phyloP scores from a whole-genome alignment of 164 flowering plant species.

The Echeveria elegans region DNA sequence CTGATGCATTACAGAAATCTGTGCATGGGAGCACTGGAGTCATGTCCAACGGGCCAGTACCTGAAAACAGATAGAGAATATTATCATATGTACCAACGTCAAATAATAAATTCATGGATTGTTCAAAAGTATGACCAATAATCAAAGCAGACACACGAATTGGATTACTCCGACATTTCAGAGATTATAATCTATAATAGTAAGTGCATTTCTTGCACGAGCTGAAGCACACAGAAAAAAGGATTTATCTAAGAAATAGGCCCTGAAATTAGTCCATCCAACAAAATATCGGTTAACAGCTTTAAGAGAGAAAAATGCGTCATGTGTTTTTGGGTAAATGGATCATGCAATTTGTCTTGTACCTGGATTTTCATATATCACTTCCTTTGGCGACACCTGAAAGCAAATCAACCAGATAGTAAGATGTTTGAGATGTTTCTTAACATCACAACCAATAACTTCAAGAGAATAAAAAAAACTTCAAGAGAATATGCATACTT shows the following conservation, averaged over 20 bases:
- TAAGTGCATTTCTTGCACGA: background rate
- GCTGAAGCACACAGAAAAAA: too few relatives aligned
- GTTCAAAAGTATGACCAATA: background rate
- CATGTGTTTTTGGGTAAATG: background rate
- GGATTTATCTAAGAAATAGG: background rate
- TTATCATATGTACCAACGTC: too few relatives aligned
- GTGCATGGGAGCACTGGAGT: conserved; percentile 39
- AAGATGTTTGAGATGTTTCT: background rate
- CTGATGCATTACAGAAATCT: conserved; percentile 50
- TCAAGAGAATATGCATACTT: conserved; percentile 34
- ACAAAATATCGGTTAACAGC: background rate
- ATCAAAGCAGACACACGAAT: background rate
- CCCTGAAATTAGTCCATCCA: conserved; percentile 35
- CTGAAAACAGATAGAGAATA: conserved; percentile 27
- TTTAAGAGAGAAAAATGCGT: background rate
- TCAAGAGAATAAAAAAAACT: background rate
- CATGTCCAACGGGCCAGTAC: conserved; percentile 37
- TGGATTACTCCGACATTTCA: background rate
- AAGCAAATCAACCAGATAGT: conserved; percentile 13
- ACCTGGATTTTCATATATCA: conserved; percentile 74
- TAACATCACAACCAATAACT: background rate
- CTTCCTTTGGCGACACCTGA: conserved; percentile 86
- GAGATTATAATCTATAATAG: background rate
- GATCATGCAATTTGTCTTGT: background rate
- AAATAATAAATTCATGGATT: background rate